Evolutionary conservation across 768 basidiomycete genomes (phyloP).

Genomic region (Leucosporidium yakuticum): DNA sequence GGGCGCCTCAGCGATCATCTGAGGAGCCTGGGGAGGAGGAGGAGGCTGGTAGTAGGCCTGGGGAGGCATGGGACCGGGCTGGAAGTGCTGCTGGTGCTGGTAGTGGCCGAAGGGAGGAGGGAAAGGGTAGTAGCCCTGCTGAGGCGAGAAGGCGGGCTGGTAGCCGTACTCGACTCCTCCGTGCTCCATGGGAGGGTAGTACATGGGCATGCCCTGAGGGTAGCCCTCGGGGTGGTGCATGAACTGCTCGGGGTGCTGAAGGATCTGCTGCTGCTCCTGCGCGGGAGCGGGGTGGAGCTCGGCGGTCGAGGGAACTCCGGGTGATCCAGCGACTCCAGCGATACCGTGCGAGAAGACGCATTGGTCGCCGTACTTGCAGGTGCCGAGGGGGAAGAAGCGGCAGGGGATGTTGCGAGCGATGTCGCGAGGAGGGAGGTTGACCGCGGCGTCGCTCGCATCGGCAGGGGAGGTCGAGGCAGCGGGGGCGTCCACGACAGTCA

Average conservation of each 20-base stretch:
- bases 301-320: slow-evolving; percentile 19
- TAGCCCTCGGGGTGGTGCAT: neutral
- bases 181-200: slow-evolving; percentile 18
- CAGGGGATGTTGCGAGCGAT: slow-evolving; percentile 37
- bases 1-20: neutral
- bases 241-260: slow-evolving; percentile 4
- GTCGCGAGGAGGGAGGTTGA: slow-evolving; percentile 32
- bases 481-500: neutral
- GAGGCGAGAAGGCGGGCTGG: slow-evolving; percentile 20
- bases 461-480: neutral
- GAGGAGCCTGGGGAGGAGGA: slow-evolving; percentile 6
- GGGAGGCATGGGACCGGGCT: slow-evolving; percentile 2
- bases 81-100: slow-evolving; percentile 10
- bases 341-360: slow-evolving; percentile 35
- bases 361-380: slow-evolving; percentile 35
- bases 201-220: slow-evolving; percentile 22
- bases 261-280: neutral
- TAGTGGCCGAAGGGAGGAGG: slow-evolving; percentile 20
- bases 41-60: slow-evolving; percentile 21
- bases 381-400: slow-evolving; percentile 34
- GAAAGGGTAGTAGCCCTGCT: slow-evolving; percentile 17
- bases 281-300: slow-evolving; percentile 11
- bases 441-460: slow-evolving; percentile 5
- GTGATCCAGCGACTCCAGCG: slow-evolving; percentile 21
- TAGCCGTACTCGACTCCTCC: slow-evolving; percentile 18